phyloP scores from a whole-genome alignment of 495 filamentous ascomycete species.

The Neurospora sublineolata region DNA sequence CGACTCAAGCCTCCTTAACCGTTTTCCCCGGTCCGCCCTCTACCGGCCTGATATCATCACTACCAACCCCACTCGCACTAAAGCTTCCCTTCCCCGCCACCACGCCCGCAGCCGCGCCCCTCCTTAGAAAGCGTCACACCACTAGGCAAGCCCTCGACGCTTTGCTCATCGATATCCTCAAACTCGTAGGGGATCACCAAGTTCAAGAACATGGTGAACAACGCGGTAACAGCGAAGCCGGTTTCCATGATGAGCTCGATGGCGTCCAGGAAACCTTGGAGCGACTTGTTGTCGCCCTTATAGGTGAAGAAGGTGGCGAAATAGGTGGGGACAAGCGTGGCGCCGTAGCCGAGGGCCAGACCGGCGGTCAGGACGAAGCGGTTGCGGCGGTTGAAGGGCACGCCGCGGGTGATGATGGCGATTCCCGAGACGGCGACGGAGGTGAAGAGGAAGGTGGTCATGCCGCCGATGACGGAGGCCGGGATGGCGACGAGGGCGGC shows the following conservation, averaged over 20 bases:
- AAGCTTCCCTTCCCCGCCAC: background rate
- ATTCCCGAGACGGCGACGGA: slow-evolving; percentile 79
- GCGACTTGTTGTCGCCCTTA: slow-evolving; percentile 52
- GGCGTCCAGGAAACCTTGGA: slow-evolving; percentile 73
- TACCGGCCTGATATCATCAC: background rate
- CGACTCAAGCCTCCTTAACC: background rate
- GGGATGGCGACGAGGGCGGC: slow-evolving; percentile 78
- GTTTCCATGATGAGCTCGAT: slow-evolving; percentile 74
- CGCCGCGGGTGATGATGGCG: slow-evolving; percentile 61
- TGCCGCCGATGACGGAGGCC: slow-evolving; percentile 68
- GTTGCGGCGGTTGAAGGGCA: slow-evolving; percentile 73
- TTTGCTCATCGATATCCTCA: slow-evolving; percentile 29
- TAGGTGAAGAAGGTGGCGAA: slow-evolving; percentile 68
- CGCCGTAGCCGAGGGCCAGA: slow-evolving; percentile 66
- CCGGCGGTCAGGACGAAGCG: slow-evolving; percentile 78
- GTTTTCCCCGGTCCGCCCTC: background rate
- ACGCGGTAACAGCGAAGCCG: slow-evolving; percentile 60
- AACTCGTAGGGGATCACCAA: slow-evolving; percentile 60
- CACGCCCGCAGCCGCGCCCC: background rate
- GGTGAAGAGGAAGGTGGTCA: slow-evolving; percentile 87
- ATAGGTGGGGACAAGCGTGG: slow-evolving; percentile 70
- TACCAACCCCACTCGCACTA: background rate
- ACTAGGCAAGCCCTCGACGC: background rate
- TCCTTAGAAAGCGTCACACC: background rate
- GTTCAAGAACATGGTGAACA: slow-evolving; percentile 63